Percentiles rank a stretch among this genome's conserved stretches.
phyloP scores from a whole-genome alignment of 2,329 filamentous ascomycete genomes.

The Aureobasidium uvarum region DNA sequence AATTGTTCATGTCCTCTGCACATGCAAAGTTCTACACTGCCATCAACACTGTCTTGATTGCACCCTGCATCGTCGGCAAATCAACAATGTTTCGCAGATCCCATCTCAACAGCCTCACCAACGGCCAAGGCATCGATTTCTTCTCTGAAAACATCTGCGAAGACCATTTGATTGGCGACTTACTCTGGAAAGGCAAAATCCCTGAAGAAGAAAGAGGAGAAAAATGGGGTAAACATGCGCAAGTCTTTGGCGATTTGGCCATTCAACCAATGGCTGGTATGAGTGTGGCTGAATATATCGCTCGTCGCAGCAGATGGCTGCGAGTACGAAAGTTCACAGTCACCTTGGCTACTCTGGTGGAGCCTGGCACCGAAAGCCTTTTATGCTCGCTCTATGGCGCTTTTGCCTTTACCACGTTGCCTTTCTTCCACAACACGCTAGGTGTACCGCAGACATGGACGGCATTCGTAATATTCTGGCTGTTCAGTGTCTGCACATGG shows the following conservation, averaged over 20 bases:
- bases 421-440: constrained; percentile 57
- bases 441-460: constrained; percentile 65
- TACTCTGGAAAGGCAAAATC: constrained; percentile 73
- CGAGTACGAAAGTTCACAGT: constrained; percentile 95
- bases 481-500: constrained; percentile 66
- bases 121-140: constrained; percentile 73
- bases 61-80: constrained; percentile 93
- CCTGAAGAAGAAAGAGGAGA: constrained; percentile 39
- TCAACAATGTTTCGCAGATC: constrained; percentile 97
- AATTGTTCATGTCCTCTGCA: constrained; percentile 88
- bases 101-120: constrained; percentile 74
- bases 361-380: constrained; percentile 87
- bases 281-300: constrained; percentile 72
- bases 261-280: constrained; percentile 87
- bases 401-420: constrained; percentile 72
- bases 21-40: constrained; percentile 98
- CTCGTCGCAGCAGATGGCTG: constrained; percentile 82
- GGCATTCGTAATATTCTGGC: constrained; percentile 65
- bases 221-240: constrained; percentile 70
- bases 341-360: constrained; percentile 79
- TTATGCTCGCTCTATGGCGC: constrained; percentile 78
- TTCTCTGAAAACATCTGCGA: constrained; percentile 98
- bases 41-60: constrained; percentile 88
- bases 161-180: constrained; percentile 90
- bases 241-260: constrained; percentile 81